Conservation (phyloP, 371 early-diverging fungal species). For the Smittium mucronatum region DNA sequence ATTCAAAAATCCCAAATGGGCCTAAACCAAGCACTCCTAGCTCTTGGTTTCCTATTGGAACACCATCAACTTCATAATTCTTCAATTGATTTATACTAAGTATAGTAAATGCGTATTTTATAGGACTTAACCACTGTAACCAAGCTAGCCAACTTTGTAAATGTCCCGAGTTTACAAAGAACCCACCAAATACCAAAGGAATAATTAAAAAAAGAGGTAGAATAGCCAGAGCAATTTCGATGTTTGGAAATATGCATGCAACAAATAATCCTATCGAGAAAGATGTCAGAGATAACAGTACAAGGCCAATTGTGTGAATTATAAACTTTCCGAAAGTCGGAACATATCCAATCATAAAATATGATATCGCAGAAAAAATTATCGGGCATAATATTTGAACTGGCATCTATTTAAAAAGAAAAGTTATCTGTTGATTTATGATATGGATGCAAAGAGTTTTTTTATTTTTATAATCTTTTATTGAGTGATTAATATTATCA, state of each 20-base stretch:
- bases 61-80: constrained; percentile 20
- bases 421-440: too few species aligned
- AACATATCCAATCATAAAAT: constrained; percentile 40
- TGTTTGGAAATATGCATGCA: constrained; percentile 31
- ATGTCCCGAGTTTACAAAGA: constrained; percentile 43
- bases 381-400: constrained; percentile 35
- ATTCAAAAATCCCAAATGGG: constrained; percentile 22
- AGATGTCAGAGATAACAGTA: constrained; percentile 25
- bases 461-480: too few species aligned
- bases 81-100: constrained; percentile 37
- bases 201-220: constrained; percentile 35
- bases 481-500: too few species aligned
- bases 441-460: too few species aligned
- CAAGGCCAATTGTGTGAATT: constrained; percentile 21
- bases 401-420: too few species aligned
- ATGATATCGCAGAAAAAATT: constrained; percentile 35
- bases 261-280: constrained; percentile 38
- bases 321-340: constrained; percentile 31
- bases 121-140: constrained; percentile 45
- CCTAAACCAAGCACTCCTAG: constrained; percentile 20
- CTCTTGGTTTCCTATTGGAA: constrained; percentile 19
- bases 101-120: constrained; percentile 46
- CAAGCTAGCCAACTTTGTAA: constrained; percentile 44
- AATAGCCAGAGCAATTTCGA: constrained; percentile 34
- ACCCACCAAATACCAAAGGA: constrained; percentile 37